These are phyloP conservation scores for Coemansia sp. DNA, from an alignment of 371 early-diverging fungal species.

Conservation along the genomic window DNA sequence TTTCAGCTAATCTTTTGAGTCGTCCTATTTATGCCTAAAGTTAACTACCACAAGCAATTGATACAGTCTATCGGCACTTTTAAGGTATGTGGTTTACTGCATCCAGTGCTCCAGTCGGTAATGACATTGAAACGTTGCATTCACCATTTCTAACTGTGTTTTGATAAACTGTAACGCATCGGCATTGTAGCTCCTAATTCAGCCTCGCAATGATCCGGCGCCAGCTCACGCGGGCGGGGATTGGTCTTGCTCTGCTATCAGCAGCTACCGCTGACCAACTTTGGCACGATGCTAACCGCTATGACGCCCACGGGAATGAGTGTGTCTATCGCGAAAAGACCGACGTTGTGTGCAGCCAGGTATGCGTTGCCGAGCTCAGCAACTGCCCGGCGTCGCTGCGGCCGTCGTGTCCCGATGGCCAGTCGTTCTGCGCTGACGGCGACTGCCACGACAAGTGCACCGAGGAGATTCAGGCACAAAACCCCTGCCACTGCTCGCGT, in stretches of 20 bases:
- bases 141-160: no score
- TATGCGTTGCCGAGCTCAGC: slow-evolving; percentile 35
- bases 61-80: no score
- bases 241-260: neutral
- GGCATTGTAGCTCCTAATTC: neutral
- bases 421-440: slow-evolving; percentile 46
- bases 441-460: slow-evolving; percentile 39
- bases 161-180: no score
- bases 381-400: slow-evolving; percentile 32
- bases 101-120: no score
- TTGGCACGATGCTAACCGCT: slow-evolving; percentile 46
- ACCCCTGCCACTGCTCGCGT: slow-evolving; percentile 39
- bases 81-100: no score
- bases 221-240: neutral
- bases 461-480: slow-evolving; percentile 18
- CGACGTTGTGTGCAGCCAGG: slow-evolving; percentile 22
- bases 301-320: slow-evolving; percentile 39
- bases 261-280: slow-evolving; percentile 16
- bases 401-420: slow-evolving; percentile 28
- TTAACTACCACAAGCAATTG: no score
- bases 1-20: no score
- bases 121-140: no score
- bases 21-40: no score
- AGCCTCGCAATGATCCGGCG: neutral
- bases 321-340: slow-evolving; percentile 35